Conservation (phyloP, 306 rosid species). For the Castanospermum australe region DNA sequence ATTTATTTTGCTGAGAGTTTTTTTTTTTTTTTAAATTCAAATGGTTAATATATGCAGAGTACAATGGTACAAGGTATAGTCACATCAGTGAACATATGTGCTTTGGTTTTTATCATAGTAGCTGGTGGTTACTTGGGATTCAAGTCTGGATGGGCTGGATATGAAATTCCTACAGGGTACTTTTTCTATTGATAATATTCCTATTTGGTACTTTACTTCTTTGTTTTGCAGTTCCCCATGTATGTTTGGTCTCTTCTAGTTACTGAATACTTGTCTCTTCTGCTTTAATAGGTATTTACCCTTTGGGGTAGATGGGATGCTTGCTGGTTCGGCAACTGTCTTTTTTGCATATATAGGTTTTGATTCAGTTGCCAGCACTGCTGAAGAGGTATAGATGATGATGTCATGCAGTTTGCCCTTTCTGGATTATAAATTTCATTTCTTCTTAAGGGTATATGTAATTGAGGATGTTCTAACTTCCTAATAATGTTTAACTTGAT, state of each 20-base stretch:
- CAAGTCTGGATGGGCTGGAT: slow-evolving; percentile 94
- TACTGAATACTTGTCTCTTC: not conserved
- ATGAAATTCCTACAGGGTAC: slow-evolving; percentile 85
- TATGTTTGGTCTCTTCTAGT: not conserved
- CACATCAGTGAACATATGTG: slow-evolving; percentile 77
- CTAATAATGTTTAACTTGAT: slow-evolving; percentile 21
- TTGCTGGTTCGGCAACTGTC: slow-evolving; percentile 95
- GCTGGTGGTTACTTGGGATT: slow-evolving; percentile 85
- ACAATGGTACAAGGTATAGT: slow-evolving; percentile 68
- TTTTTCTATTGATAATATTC: too few species aligned
- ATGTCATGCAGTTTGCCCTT: not conserved
- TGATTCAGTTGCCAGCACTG: slow-evolving; percentile 89
- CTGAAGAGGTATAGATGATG: slow-evolving; percentile 68
- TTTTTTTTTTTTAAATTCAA: slow-evolving; percentile 15
- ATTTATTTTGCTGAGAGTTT: not conserved
- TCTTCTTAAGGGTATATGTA: not conserved
- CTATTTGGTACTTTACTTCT: slow-evolving; percentile 58
- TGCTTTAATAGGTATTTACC: slow-evolving; percentile 71
- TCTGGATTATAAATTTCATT: not conserved
- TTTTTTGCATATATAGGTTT: slow-evolving; percentile 90
- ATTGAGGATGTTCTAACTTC: slow-evolving; percentile 8
- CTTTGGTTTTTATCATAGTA: slow-evolving; percentile 71
- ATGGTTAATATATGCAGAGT: slow-evolving; percentile 59
- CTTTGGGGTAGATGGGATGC: slow-evolving; percentile 90
- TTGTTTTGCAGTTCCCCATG: slow-evolving; percentile 6